Base-by-base conservation (phyloP, 495 filamentous ascomycete species). In the Penicillium egyptiacum region DNA sequence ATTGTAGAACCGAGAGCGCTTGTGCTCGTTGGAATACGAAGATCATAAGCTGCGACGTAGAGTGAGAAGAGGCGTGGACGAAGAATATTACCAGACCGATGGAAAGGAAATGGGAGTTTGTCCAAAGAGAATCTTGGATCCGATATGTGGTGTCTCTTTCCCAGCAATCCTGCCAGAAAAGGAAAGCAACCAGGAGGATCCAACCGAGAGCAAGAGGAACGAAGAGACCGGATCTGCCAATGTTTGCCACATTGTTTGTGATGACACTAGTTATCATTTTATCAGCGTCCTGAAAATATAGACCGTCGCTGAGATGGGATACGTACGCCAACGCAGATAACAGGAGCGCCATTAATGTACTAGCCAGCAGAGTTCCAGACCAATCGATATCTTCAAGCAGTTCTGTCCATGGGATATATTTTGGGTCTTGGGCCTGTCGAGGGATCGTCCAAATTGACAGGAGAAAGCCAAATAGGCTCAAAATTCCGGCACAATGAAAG, bases 1-100 rank as follows among this genome's bases (percentile, higher is more conserved):
- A 69, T 54, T 75, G 66, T 14, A 75, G 61, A 16, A 75, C 66
- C 7, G 65, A 67, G 5, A 80, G 60, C 4, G 60, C 17, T 55
- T 83, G 79, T 7, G 81, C 70, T 4, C 76, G 55, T 61, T 86
- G 80, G 68, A 82, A 85, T 58, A 72, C 81, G 39, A 84, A 66
- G n/a, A 72, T 77, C 3, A 75, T 67, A 26, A 80, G 73, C 37
- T 74, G 71, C 53, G 81, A 71, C 35, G 80, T 63, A 7, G 75
- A 72, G 58, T 83, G 81, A 63, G 83, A 76, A 3, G 69, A 62
- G 4, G 75, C 80, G 71, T 77, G 82, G 16, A 68, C 70, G 3
- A 81, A 57, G 64, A 85, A 82, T 14, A 84, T 78, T n/a, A 69
- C 67, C 16, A 82, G 47, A 50, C 82, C 82, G 35, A 81, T 76